Percentiles rank a stretch among this genome's conserved stretches.
Evolutionary conservation across 1,284 basidiomycete species (phyloP).

Genomic region (Ustilago nuda): DNA sequence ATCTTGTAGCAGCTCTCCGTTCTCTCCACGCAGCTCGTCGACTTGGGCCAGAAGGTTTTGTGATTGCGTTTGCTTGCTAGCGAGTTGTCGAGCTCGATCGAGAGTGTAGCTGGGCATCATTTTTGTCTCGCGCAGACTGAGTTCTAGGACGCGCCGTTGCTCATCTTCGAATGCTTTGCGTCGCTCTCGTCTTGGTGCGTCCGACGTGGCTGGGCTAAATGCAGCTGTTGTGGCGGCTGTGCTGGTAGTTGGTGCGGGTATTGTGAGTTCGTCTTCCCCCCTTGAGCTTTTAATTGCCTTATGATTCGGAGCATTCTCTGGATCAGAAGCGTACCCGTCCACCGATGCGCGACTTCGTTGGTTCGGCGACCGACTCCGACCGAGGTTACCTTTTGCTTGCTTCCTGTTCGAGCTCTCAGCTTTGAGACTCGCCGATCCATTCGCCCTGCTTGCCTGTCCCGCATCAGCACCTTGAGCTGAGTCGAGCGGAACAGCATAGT

Average conservation of each 20-base stretch:
- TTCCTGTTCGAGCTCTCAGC: background rate
- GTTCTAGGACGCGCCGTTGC: conserved; percentile 37
- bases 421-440: background rate
- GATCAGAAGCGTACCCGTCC: conserved; percentile 46
- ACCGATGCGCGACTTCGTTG: conserved; percentile 21
- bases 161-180: conserved; percentile 45
- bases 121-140: conserved; percentile 50
- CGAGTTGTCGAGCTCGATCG: conserved; percentile 24
- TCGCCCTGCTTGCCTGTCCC: background rate
- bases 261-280: too few species aligned
- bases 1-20: conserved; percentile 16
- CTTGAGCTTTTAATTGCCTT: background rate
- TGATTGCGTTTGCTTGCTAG: conserved; percentile 28
- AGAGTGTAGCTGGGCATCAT: conserved; percentile 55
- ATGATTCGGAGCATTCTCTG: conserved; percentile 27
- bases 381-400: background rate
- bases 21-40: conserved; percentile 5
- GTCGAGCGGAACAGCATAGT: conserved; percentile 32
- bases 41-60: conserved; percentile 11
- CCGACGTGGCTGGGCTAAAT: conserved; percentile 9
- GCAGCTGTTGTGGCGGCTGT: background rate
- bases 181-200: conserved; percentile 22
- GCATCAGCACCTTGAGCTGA: background rate
- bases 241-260: too few species aligned
- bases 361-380: conserved; percentile 11